Evolutionary conservation across 1,284 basidiomycete species (phyloP).

Genomic region (Ganoderma meredithae): DNA sequence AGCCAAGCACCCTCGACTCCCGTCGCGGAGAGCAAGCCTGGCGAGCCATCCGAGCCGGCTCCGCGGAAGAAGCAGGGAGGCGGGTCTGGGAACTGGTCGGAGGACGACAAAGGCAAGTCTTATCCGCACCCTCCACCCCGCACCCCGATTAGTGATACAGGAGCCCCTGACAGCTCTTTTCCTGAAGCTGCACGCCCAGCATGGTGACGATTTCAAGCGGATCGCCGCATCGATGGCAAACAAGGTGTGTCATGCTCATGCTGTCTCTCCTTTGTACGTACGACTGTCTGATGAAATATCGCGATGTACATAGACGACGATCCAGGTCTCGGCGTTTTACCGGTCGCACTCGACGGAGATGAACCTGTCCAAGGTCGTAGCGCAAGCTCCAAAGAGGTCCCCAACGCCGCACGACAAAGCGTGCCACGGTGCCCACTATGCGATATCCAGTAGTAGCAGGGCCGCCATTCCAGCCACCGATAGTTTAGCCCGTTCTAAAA

Average conservation of each 20-base stretch:
- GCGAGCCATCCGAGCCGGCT: constrained; percentile 42
- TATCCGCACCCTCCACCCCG: constrained; percentile 36
- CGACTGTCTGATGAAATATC: neutral
- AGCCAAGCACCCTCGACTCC: constrained; percentile 16
- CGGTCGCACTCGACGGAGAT: constrained; percentile 55
- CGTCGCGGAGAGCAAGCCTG: constrained; percentile 38
- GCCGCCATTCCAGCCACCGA: neutral
- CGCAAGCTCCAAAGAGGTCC: constrained; percentile 44
- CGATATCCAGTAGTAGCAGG: constrained; percentile 1
- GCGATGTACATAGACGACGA: constrained; percentile 59
- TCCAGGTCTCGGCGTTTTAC: constrained; percentile 80
- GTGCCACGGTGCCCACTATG: neutral
- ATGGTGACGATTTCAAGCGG: constrained; percentile 80
- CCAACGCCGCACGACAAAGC: constrained; percentile 37
- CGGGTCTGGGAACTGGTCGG: constrained; percentile 52
- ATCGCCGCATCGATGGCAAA: constrained; percentile 79
- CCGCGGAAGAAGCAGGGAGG: constrained; percentile 45
- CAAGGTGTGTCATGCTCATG: constrained; percentile 56
- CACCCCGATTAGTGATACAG: constrained; percentile 55
- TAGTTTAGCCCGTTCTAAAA: constrained; percentile 1
- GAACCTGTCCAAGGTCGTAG: constrained; percentile 50
- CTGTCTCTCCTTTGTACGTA: too few species aligned
- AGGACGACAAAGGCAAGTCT: constrained; percentile 64
- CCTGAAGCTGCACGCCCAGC: constrained; percentile 65
- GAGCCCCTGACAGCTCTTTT: constrained; percentile 56